Evolutionary conservation across 768 basidiomycete species (phyloP).

Genomic region (Psilocybe tampanensis): DNA sequence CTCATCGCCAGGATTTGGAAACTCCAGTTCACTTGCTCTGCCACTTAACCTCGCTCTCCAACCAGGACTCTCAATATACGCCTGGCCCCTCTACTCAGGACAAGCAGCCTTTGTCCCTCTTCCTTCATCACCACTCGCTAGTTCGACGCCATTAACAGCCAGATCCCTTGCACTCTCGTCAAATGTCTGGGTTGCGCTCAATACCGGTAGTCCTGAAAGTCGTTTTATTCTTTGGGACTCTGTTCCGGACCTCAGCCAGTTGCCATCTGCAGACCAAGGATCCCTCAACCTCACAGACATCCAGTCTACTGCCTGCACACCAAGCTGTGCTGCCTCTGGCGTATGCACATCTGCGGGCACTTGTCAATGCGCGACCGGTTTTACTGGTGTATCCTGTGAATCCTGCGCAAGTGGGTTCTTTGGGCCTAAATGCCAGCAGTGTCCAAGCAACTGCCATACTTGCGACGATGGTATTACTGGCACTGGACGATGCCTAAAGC

Average conservation of each 20-base stretch:
- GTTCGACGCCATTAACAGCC: constrained; percentile 53
- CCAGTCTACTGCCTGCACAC: constrained; percentile 72
- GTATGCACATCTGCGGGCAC: constrained; percentile 66
- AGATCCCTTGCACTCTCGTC: constrained; percentile 66
- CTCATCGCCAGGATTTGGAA: constrained; percentile 65
- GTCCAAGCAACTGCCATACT: constrained; percentile 61
- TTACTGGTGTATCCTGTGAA: constrained; percentile 77
- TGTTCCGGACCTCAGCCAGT: constrained; percentile 70
- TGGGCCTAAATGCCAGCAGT: constrained; percentile 67
- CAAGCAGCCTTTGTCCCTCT: constrained; percentile 60
- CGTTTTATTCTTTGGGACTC: constrained; percentile 83
- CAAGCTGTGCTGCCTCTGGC: constrained; percentile 63
- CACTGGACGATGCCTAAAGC: constrained; percentile 64
- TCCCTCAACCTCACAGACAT: constrained; percentile 66
- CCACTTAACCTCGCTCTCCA: constrained; percentile 68
- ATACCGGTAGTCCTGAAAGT: constrained; percentile 48
- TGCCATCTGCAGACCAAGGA: constrained; percentile 51
- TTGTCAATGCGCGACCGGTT: constrained; percentile 71
- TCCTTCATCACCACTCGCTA: constrained; percentile 48
- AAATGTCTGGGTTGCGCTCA: constrained; percentile 70
- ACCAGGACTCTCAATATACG: constrained; percentile 68
- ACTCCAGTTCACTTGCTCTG: constrained; percentile 53
- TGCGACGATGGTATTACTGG: constrained; percentile 83
- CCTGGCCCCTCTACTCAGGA: constrained; percentile 66
- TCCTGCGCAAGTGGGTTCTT: constrained; percentile 70